These are phyloP conservation scores for Ogataea philodendri DNA, from an alignment of 805 yeast genomes.

Conservation along the genomic window DNA sequence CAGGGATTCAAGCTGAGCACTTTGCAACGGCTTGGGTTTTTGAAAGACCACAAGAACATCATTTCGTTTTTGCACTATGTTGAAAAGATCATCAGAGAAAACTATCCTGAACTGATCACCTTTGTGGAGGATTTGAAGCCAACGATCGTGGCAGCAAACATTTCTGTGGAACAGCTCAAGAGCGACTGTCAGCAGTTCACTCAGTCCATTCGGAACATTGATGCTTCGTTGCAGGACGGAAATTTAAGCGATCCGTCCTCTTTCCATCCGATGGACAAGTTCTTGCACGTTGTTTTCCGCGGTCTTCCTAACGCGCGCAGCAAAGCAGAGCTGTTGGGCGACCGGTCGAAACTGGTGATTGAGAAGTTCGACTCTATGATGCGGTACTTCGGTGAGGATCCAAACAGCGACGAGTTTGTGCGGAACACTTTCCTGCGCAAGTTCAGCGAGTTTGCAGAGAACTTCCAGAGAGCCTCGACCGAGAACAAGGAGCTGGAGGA, in stretches of 20 bases:
- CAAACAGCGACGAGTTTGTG: conserved; percentile 57
- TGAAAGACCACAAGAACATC: conserved; percentile 84
- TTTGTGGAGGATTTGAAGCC: conserved; percentile 74
- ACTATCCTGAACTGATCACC: conserved; percentile 72
- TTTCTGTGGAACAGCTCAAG: conserved; percentile 79
- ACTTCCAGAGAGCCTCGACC: conserved; percentile 73
- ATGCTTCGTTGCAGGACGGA: conserved; percentile 74
- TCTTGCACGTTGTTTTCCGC: conserved; percentile 58
- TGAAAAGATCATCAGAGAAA: conserved; percentile 79
- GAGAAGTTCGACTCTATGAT: conserved; percentile 68
- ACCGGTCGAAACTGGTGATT: conserved; percentile 60
- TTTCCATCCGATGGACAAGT: conserved; percentile 82
- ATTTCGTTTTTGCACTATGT: conserved; percentile 91
- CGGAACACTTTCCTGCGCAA: conserved; percentile 71
- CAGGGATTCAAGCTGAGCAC: conserved; percentile 88
- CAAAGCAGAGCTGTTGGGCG: conserved; percentile 62
- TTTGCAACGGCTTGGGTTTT: conserved; percentile 83
- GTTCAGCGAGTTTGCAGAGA: conserved; percentile 74
- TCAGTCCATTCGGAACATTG: conserved; percentile 63
- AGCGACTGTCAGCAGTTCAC: conserved; percentile 67
- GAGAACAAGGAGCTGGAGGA: conserved; percentile 83
- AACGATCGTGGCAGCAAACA: conserved; percentile 59
- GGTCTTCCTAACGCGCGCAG: conserved; percentile 73
- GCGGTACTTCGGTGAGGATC: conserved; percentile 89
- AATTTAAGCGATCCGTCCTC: conserved; percentile 73